Base-by-base conservation (phyloP, 2,329 filamentous ascomycete genomes). In the Coniochaeta sp. region DNA sequence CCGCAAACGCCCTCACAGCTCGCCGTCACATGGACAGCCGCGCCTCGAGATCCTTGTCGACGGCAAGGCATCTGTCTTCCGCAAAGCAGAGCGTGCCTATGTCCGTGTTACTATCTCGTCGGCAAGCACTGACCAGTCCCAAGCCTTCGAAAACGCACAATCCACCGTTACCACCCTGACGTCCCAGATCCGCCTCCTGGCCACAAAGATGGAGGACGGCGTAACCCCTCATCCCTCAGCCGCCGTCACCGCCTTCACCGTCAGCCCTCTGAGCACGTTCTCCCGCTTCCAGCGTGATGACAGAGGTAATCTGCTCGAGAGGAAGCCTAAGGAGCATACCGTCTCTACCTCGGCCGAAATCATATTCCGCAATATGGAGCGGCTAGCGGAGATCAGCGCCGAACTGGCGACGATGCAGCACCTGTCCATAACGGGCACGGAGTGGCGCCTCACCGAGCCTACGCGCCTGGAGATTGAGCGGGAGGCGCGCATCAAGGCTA, bases 241-340 rank as follows among this genome's bases (percentile, higher is more conserved):
- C 8, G 54, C 51, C 30, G 57, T 59, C 55, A 59, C 57, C n/a
- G 48, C 56, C 20, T 59, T 59, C 53, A 51, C 56, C 3, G 50
- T 51, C 1, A 56, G 51, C 10, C 53, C 57, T 3, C 49, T 57
- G 8, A 55, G 50, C 22, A 56, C 57, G 0, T 48, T 30, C 7
- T 52, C 52, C 4, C 6, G 31, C 28, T 31, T 49, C 9, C 49
- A 52, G 6, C 27, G 12, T 12, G 27, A 20, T 32, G 20, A 31
- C 35, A 32, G 42, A 14, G 30, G 27, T 14, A 27, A 16, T 6
- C 40, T 48, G 35, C 3, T 48, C 18, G 35, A 28, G n/a, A 14
- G 10, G 4, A 18, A 18, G 10, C 50, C 54, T 8, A 45, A 52
- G 13, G 22, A 53, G 45, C 52, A 56, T 52, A 54, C 47, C 13